These are phyloP conservation scores for Saccharomycopsis microspora DNA, from an alignment of 805 yeast species.

Conservation along the genomic window DNA sequence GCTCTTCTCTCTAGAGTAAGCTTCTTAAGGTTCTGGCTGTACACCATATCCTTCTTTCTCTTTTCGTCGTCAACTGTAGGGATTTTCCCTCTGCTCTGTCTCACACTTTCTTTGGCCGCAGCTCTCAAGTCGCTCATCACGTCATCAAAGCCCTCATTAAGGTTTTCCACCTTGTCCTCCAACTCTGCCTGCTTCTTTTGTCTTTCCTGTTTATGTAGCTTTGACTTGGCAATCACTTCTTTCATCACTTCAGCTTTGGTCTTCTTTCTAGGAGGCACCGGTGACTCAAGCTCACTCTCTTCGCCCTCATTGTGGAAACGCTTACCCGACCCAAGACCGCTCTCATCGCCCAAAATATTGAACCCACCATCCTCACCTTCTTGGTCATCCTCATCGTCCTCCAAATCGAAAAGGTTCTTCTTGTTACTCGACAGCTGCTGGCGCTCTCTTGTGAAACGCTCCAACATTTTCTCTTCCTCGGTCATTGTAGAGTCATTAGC, in stretches of 20 bases:
- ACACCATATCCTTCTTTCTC: slow-evolving; percentile 33
- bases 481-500: slow-evolving; percentile 61
- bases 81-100: slow-evolving; percentile 5
- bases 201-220: slow-evolving; percentile 65
- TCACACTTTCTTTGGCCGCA: slow-evolving; percentile 16
- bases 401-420: slow-evolving; percentile 58
- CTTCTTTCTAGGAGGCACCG: slow-evolving; percentile 44
- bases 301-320: slow-evolving; percentile 28
- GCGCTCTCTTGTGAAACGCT: slow-evolving; percentile 83
- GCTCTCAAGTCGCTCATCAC: slow-evolving; percentile 44
- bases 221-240: slow-evolving; percentile 75
- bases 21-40: slow-evolving; percentile 57
- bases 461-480: slow-evolving; percentile 92
- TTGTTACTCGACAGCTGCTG: slow-evolving; percentile 43
- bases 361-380: slow-evolving; percentile 25
- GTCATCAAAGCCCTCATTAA: slow-evolving; percentile 67
- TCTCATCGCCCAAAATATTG: slow-evolving; percentile 71
- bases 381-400: slow-evolving; percentile 49
- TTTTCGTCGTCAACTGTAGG: slow-evolving; percentile 20
- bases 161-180: slow-evolving; percentile 49
- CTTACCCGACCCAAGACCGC: slow-evolving; percentile 43
- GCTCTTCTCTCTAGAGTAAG: slow-evolving; percentile 63
- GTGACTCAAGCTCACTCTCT: slow-evolving; percentile 22
- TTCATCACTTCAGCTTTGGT: slow-evolving; percentile 80
- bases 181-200: slow-evolving; percentile 51